phyloP scores from a whole-genome alignment of 495 filamentous ascomycete species.

The Penicillium lagena region DNA sequence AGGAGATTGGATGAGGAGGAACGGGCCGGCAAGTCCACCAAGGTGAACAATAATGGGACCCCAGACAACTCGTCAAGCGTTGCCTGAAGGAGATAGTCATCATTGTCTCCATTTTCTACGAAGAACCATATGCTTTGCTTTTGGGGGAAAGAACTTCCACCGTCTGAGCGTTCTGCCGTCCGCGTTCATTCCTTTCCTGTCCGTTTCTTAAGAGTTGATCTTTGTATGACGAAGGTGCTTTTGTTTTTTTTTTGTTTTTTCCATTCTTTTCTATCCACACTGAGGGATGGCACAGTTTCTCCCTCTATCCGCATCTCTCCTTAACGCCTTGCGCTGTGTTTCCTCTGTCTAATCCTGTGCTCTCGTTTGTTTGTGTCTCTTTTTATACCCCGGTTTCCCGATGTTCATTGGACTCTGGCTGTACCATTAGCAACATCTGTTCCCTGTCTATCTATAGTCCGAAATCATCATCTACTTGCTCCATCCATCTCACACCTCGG shows the following conservation, averaged over 20 bases:
- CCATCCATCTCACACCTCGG: neutral
- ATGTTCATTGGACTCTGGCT: constrained; percentile 30
- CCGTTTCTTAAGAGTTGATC: constrained; percentile 13
- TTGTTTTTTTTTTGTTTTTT: constrained; percentile 5
- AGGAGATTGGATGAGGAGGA: constrained; percentile 65
- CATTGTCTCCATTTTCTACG: too few relatives aligned
- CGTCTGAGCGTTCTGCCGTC: constrained; percentile 15
- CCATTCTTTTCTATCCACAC: constrained; percentile 2
- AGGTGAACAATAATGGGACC: constrained; percentile 12
- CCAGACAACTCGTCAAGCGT: constrained; percentile 7
- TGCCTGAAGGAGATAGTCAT: too few relatives aligned
- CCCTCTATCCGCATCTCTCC: too few relatives aligned
- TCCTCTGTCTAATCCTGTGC: neutral
- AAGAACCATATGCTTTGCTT: constrained; percentile 5
- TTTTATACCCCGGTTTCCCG: constrained; percentile 30
- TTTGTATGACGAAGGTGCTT: constrained; percentile 14
- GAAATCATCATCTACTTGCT: constrained; percentile 5
- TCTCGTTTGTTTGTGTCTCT: constrained; percentile 8
- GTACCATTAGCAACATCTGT: constrained; percentile 25
- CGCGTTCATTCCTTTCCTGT: neutral
- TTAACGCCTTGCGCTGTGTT: neutral
- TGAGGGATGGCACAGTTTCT: constrained; percentile 2
- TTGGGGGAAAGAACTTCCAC: constrained; percentile 3
- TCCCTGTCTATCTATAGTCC: constrained; percentile 12
- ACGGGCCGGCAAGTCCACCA: constrained; percentile 20